Conservation (phyloP, 306 rosid genomes). For the Lithocarpus polystachyus region DNA sequence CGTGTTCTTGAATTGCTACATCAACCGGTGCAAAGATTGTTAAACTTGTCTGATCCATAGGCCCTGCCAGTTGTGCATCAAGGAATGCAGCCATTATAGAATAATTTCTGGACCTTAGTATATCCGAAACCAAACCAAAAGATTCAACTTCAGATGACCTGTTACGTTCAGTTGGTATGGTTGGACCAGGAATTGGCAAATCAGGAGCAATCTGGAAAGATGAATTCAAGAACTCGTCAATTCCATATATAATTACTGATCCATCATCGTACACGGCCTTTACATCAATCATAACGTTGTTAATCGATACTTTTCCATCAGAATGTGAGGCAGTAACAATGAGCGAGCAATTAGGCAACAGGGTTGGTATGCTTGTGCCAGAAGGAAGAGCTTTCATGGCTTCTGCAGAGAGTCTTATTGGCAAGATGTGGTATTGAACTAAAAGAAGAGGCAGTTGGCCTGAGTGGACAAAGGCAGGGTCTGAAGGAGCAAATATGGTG, state of each 20-base stretch:
- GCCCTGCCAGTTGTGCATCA: conserved; percentile 16
- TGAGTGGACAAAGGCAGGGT: conserved; percentile 26
- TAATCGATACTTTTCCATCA: background rate
- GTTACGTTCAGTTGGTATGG: background rate
- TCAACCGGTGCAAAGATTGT: conserved; percentile 37
- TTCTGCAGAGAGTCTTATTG: conserved; percentile 18
- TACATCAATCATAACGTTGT: background rate
- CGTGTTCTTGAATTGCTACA: conserved; percentile 12
- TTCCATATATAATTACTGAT: background rate
- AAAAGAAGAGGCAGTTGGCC: conserved; percentile 35
- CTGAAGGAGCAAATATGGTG: conserved; percentile 43
- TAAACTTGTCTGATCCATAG: conserved; percentile 11
- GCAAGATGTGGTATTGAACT: conserved; percentile 37
- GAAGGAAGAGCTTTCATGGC: conserved; percentile 5
- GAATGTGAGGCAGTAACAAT: background rate
- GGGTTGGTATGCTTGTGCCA: conserved; percentile 3
- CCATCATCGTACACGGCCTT: conserved; percentile 3
- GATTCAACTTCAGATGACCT: background rate
- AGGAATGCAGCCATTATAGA: conserved; percentile 31
- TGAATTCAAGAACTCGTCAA: conserved; percentile 24
- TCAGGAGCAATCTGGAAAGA: background rate
- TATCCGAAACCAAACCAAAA: background rate
- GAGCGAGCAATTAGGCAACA: conserved; percentile 13
- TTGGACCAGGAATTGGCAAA: background rate
- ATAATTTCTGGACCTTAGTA: conserved; percentile 24